A percentile compares a stretch with the other conserved stretches of the same genome.
phyloP scores from a whole-genome alignment of 2,329 filamentous ascomycete genomes.

The Penicillium brasilianum region DNA sequence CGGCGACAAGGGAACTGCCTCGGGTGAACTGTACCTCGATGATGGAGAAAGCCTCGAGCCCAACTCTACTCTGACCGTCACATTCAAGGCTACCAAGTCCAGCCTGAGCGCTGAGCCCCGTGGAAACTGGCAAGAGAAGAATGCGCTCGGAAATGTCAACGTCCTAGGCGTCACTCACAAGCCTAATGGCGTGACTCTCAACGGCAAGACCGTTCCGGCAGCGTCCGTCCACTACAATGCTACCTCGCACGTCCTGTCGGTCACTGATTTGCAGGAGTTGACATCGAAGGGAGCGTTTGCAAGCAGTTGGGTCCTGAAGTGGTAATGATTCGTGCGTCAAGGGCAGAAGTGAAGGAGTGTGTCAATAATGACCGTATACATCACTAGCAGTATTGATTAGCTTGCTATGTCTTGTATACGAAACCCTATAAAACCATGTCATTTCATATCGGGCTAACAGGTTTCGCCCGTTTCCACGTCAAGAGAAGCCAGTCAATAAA shows the following conservation, averaged over 20 bases:
- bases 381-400: not conserved
- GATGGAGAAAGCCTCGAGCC: conserved; percentile 72
- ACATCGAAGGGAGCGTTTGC: conserved; percentile 64
- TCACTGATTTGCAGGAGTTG: conserved; percentile 56
- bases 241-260: conserved; percentile 54
- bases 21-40: conserved; percentile 71
- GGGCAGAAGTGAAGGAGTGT: no score
- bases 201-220: conserved; percentile 52
- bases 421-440: not conserved
- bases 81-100: conserved; percentile 38
- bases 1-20: conserved; percentile 59
- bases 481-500: not conserved
- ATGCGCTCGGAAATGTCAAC: conserved; percentile 66
- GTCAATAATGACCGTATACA: not conserved
- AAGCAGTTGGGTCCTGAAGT: conserved; percentile 62
- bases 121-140: conserved; percentile 62
- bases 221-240: conserved; percentile 56
- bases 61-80: conserved; percentile 60
- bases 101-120: conserved; percentile 55
- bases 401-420: not conserved
- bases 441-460: not conserved
- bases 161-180: conserved; percentile 61
- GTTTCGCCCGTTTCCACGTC: not conserved
- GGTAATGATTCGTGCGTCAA: conserved; percentile 41
- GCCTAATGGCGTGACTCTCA: conserved; percentile 56